Evolutionary conservation across 2,329 filamentous ascomycete species (phyloP).

Genomic region (Fusarium sp.): DNA sequence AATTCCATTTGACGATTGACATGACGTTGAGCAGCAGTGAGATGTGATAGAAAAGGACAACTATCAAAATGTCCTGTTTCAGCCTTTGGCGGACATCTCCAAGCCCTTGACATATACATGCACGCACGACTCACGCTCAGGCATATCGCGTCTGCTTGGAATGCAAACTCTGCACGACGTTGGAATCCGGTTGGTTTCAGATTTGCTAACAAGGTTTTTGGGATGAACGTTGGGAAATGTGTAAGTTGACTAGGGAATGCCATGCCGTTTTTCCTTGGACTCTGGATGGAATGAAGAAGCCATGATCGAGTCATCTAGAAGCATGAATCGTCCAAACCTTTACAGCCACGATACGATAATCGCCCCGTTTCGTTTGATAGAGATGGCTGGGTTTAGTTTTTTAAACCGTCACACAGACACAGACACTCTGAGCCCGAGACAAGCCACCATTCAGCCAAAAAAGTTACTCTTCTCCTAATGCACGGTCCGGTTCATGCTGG

Average conservation of each 20-base stretch:
- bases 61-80: slow-evolving; percentile 21
- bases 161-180: slow-evolving; percentile 30
- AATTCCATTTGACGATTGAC: background rate
- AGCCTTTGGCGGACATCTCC: background rate
- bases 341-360: background rate
- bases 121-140: slow-evolving; percentile 15
- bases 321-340: slow-evolving; percentile 2
- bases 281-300: background rate
- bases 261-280: background rate
- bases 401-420: background rate
- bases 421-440: background rate
- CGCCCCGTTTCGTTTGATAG: background rate
- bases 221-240: slow-evolving; percentile 1
- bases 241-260: background rate
- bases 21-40: background rate
- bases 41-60: background rate
- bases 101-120: background rate
- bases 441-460: background rate
- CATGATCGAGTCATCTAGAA: background rate
- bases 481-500: slow-evolving; percentile 3
- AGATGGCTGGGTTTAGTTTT: background rate
- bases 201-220: background rate
- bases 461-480: slow-evolving; percentile 1
- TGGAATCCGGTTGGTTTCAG: slow-evolving; percentile 34
- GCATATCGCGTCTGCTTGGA: slow-evolving; percentile 4